Conservation (phyloP, 352 stramenopile species). For the Pythium coloratum region DNA sequence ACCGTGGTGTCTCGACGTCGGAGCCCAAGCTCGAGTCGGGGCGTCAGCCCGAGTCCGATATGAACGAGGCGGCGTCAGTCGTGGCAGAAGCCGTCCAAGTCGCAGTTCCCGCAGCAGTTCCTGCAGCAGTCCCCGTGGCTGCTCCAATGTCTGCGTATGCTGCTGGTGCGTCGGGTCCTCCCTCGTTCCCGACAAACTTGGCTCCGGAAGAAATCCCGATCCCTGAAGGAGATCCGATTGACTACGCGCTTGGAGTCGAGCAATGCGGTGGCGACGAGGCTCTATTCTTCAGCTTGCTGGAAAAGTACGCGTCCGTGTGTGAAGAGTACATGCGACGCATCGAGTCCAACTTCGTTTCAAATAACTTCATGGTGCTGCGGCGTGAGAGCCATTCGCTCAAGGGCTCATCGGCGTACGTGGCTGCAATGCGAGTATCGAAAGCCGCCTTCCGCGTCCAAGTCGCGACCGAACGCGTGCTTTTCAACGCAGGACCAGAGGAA, state of each 20-base stretch:
- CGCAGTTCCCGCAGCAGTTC: background rate
- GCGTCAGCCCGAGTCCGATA: slow-evolving; percentile 1
- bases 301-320: slow-evolving; percentile 73
- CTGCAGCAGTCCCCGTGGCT: background rate
- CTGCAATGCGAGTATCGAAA: slow-evolving; percentile 82
- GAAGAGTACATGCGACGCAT: slow-evolving; percentile 81
- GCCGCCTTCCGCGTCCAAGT: slow-evolving; percentile 79
- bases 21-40: slow-evolving; percentile 4
- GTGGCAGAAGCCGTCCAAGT: background rate
- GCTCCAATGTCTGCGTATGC: background rate
- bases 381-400: slow-evolving; percentile 86
- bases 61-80: background rate
- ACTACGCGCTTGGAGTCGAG: slow-evolving; percentile 78
- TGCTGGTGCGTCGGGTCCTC: slow-evolving; percentile 34
- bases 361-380: slow-evolving; percentile 64
- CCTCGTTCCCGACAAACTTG: slow-evolving; percentile 49
- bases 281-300: slow-evolving; percentile 79
- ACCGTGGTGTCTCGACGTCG: slow-evolving; percentile 1
- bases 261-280: slow-evolving; percentile 82
- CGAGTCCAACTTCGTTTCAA: slow-evolving; percentile 49
- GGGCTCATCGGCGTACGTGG: slow-evolving; percentile 84
- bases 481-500: slow-evolving; percentile 33
- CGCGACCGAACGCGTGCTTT: slow-evolving; percentile 77
- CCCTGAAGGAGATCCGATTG: slow-evolving; percentile 72
- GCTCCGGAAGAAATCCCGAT: slow-evolving; percentile 70